Conservation (phyloP, 2,329 filamentous ascomycete genomes). For the Sclerotinia glacialis region DNA sequence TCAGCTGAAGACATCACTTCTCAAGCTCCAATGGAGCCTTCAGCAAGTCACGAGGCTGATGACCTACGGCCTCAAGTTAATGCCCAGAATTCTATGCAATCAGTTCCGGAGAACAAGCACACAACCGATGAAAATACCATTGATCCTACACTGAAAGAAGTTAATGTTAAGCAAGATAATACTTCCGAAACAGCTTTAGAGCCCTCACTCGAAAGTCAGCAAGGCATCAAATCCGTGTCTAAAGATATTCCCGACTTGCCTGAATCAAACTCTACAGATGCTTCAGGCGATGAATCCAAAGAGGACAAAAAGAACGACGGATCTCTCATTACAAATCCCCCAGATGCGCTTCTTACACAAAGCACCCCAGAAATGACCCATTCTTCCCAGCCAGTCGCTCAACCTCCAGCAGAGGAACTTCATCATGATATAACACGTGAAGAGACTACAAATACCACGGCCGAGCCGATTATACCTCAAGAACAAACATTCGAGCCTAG, state of each 20-base stretch:
- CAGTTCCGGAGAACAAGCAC: neutral
- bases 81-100: neutral
- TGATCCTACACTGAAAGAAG: neutral
- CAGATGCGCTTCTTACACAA: neutral
- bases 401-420: conserved; percentile 8
- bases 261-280: neutral
- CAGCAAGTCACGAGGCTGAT: neutral
- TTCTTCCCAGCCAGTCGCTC: neutral
- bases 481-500: neutral
- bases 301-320: conserved; percentile 30
- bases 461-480: neutral
- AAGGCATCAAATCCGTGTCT: neutral
- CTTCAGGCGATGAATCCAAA: conserved; percentile 23
- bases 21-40: neutral
- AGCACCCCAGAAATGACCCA: neutral
- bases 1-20: neutral
- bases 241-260: conserved; percentile 4
- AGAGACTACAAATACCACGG: neutral
- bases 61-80: conserved; percentile 8
- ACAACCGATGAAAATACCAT: neutral
- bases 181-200: neutral
- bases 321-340: conserved; percentile 17
- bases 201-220: neutral
- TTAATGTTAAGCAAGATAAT: neutral
- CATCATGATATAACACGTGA: neutral